Percentiles rank a stretch among this genome's conserved stretches.
phyloP scores from a whole-genome alignment of 805 yeast genomes.

The Cyberlindnera maclurae region DNA sequence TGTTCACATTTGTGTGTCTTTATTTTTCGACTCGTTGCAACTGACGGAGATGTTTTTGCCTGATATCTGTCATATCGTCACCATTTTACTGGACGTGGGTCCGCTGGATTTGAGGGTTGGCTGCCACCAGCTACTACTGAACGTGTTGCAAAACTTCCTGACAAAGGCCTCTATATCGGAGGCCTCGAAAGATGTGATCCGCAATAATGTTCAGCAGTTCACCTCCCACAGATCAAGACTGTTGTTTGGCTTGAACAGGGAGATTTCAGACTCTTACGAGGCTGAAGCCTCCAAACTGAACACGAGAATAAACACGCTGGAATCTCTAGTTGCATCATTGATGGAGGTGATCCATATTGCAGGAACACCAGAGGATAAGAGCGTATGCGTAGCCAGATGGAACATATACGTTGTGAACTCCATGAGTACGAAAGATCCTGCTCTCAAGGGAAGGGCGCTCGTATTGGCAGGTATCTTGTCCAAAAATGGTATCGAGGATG shows the following conservation, averaged over 20 bases:
- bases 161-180: conserved; percentile 46
- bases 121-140: conserved; percentile 54
- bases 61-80: conserved; percentile 61
- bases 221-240: conserved; percentile 59
- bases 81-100: conserved; percentile 48
- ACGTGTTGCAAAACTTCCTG: conserved; percentile 62
- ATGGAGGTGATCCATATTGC: conserved; percentile 44
- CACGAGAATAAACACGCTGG: conserved; percentile 38
- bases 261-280: conserved; percentile 31
- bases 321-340: conserved; percentile 50
- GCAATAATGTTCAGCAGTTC: conserved; percentile 33
- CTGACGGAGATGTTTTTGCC: conserved; percentile 61
- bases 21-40: conserved; percentile 63
- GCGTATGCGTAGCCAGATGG: conserved; percentile 61
- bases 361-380: conserved; percentile 39
- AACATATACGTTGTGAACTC: conserved; percentile 55
- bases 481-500: conserved; percentile 54
- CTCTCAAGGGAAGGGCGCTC: conserved; percentile 61
- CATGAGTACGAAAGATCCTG: conserved; percentile 47
- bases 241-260: conserved; percentile 63
- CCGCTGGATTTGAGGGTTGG: conserved; percentile 50
- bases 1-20: conserved; percentile 51
- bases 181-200: conserved; percentile 34
- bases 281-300: conserved; percentile 32
- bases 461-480: conserved; percentile 65